Conservation (phyloP, 345 rosid genomes). For the Moringa oleifera region DNA sequence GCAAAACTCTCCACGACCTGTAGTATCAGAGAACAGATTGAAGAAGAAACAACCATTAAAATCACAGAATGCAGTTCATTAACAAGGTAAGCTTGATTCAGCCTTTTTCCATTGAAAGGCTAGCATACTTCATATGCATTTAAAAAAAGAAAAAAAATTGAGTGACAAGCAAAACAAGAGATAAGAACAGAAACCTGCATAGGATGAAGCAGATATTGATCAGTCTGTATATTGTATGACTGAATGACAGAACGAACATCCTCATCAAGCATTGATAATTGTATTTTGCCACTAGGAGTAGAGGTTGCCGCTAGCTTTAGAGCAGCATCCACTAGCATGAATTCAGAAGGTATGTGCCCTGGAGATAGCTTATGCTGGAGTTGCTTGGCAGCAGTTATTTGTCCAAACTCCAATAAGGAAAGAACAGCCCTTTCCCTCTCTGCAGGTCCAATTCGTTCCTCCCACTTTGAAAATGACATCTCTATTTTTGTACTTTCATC, state of each 20-base stretch:
- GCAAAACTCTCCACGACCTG: slow-evolving; percentile 80
- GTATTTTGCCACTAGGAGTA: slow-evolving; percentile 48
- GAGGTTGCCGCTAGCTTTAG: slow-evolving; percentile 73
- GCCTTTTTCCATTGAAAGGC: slow-evolving; percentile 7
- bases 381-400: slow-evolving; percentile 91
- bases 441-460: slow-evolving; percentile 78
- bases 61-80: background rate
- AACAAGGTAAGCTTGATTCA: background rate
- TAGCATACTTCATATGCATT: background rate
- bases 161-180: too few relatives aligned
- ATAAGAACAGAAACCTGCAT: slow-evolving; percentile 52
- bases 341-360: slow-evolving; percentile 61
- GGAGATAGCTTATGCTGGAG: slow-evolving; percentile 92
- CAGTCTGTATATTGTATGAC: slow-evolving; percentile 36
- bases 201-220: slow-evolving; percentile 43
- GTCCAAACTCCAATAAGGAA: slow-evolving; percentile 90
- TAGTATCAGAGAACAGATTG: slow-evolving; percentile 19
- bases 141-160: slow-evolving; percentile 11
- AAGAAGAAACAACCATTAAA: background rate
- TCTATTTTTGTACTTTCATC: slow-evolving; percentile 68
- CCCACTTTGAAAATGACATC: slow-evolving; percentile 84
- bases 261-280: slow-evolving; percentile 45
- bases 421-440: slow-evolving; percentile 95
- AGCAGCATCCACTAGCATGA: slow-evolving; percentile 67
- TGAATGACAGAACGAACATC: slow-evolving; percentile 61